These are phyloP conservation scores for Spathaspora girioi DNA, from an alignment of 805 yeast species.

Conservation along the genomic window DNA sequence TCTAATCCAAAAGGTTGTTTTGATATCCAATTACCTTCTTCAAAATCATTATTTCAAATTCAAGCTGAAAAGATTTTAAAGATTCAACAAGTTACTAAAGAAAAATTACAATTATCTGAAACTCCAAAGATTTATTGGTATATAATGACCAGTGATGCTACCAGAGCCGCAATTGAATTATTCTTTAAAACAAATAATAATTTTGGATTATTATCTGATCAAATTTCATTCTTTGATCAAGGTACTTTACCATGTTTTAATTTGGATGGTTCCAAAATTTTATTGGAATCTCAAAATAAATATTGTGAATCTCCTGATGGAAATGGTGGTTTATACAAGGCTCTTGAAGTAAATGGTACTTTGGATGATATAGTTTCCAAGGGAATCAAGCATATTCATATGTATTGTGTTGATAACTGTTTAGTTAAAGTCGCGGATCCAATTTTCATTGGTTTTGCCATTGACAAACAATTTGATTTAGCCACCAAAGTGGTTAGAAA, in stretches of 20 bases:
- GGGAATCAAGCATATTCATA: constrained; percentile 85
- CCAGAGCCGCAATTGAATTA: constrained; percentile 67
- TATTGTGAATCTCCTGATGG: constrained; percentile 94
- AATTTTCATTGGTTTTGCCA: constrained; percentile 79
- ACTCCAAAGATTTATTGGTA: constrained; percentile 54
- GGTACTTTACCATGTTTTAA: constrained; percentile 92
- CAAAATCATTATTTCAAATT: constrained; percentile 80
- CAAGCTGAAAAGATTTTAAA: constrained; percentile 83
- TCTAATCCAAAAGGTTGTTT: constrained; percentile 91
- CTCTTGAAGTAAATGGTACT: constrained; percentile 60
- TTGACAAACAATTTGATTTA: constrained; percentile 58
- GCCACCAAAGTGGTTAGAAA: constrained; percentile 96
- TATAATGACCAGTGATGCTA: constrained; percentile 92
- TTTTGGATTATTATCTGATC: constrained; percentile 64
- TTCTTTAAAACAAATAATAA: constrained; percentile 60
- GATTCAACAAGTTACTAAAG: constrained; percentile 54
- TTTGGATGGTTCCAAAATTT: constrained; percentile 62
- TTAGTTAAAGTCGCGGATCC: constrained; percentile 94
- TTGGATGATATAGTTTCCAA: constrained; percentile 62
- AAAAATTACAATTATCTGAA: constrained; percentile 7
- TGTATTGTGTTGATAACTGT: constrained; percentile 95
- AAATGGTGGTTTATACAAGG: constrained; percentile 93
- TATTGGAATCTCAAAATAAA: constrained; percentile 51
- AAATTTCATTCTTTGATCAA: constrained; percentile 83
- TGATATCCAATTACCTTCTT: constrained; percentile 79